A percentile compares a stretch with the other conserved stretches of the same genome.
Evolutionary conservation across 2,329 filamentous ascomycete species (phyloP).

Genomic region (Penicillium sp.): DNA sequence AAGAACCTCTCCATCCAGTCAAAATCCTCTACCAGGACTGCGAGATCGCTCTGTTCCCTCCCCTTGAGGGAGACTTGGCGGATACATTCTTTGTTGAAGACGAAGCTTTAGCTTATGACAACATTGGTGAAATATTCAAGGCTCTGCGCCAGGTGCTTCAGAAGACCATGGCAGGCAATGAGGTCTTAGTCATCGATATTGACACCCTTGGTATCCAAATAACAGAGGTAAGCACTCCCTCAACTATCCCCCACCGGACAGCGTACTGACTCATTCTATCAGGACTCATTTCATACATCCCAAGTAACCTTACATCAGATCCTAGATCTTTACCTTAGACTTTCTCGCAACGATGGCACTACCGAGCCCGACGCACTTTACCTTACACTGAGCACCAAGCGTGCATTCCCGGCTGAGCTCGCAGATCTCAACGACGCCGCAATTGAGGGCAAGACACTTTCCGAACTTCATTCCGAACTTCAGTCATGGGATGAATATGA

Average conservation of each 20-base stretch:
- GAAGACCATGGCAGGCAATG: constrained; percentile 54
- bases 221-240: constrained; percentile 53
- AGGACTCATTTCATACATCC: constrained; percentile 51
- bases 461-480: constrained; percentile 47
- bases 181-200: constrained; percentile 57
- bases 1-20: constrained; percentile 45
- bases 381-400: constrained; percentile 54
- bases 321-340: constrained; percentile 56
- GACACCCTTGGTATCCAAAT: constrained; percentile 55
- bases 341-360: constrained; percentile 59
- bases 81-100: constrained; percentile 58
- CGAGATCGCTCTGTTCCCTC: constrained; percentile 59
- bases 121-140: constrained; percentile 55
- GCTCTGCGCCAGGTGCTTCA: constrained; percentile 55
- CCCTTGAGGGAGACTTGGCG: constrained; percentile 51
- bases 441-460: constrained; percentile 57
- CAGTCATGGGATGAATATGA: constrained; percentile 48
- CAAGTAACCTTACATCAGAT: constrained; percentile 56
- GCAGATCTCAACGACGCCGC: constrained; percentile 52
- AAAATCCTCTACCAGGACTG: constrained; percentile 55
- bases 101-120: constrained; percentile 51
- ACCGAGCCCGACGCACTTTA: constrained; percentile 56
- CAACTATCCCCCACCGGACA: constrained; percentile 1
- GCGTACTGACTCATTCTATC: constrained; percentile 26
- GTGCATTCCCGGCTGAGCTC: constrained; percentile 54